Evolutionary conservation across 768 basidiomycete species (phyloP).

Genomic region (Russula dissimulans): DNA sequence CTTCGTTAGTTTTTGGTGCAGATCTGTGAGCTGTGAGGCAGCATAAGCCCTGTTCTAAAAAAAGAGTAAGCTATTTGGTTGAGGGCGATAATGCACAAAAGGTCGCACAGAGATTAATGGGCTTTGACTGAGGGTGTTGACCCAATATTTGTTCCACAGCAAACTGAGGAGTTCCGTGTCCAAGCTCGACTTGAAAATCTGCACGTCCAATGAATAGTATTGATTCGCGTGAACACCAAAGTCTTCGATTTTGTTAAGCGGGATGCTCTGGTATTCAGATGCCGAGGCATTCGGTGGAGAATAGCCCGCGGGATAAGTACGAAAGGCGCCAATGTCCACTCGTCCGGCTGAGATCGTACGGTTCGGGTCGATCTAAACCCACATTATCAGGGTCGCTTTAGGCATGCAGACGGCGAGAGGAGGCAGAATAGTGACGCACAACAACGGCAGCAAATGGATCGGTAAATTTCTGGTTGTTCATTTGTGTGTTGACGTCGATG

Average conservation of each 20-base stretch:
- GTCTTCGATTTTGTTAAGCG: slow-evolving; percentile 94
- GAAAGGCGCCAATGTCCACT: slow-evolving; percentile 98
- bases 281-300: slow-evolving; percentile 61
- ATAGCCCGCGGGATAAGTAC: slow-evolving; percentile 94
- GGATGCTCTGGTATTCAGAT: slow-evolving; percentile 93
- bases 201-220: slow-evolving; percentile 90
- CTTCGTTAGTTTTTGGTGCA: slow-evolving; percentile 81
- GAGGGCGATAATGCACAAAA: background rate
- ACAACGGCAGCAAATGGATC: slow-evolving; percentile 98
- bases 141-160: slow-evolving; percentile 99
- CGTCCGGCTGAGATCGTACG: slow-evolving; percentile 97
- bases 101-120: slow-evolving; percentile 76
- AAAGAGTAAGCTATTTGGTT: background rate
- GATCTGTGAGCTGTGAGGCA: slow-evolving; percentile 80
- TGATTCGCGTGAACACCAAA: slow-evolving; percentile 97
- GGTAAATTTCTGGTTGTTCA: slow-evolving; percentile 88
- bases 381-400: background rate
- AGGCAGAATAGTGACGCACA: slow-evolving; percentile 36
- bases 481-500: slow-evolving; percentile 96
- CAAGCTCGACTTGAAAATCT: slow-evolving; percentile 87
- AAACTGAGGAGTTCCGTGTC: slow-evolving; percentile 83
- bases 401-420: background rate
- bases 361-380: slow-evolving; percentile 84
- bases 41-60: slow-evolving; percentile 90
- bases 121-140: slow-evolving; percentile 90